Base-by-base conservation (phyloP, 306 rosid species). In the Acacia confusa region DNA sequence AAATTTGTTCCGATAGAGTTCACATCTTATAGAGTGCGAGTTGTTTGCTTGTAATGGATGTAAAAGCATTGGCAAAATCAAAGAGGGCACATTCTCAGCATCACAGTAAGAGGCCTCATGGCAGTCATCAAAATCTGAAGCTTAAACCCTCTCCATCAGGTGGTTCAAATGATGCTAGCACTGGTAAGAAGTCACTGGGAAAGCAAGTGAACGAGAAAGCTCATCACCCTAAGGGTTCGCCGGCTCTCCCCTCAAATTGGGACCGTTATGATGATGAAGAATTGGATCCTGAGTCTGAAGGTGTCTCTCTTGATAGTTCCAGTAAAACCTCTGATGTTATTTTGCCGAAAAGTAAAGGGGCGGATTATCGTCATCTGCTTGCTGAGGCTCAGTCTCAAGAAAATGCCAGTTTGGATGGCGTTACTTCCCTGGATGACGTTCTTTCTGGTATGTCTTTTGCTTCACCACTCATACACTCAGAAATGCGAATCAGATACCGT, bases 61-160 rank as follows among this genome's bases (percentile, higher is more conserved):
- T 89, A 24, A 92, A 94, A 82, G 72, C 92, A 43, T 78, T 94
- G 84, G 97, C 98, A 27, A 94, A 90, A 89, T 91, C 97, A 22
- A 94, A 94, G 88, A 84, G 97, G 82, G 90, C 90, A 63, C 98
- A 92, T 80, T 86, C 97, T 52, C 95, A 86, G 63, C 97, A 91
- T 30, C 98, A 86, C 41, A 86, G 78, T 81, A 91, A 84, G 85
- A 92, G 58, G 75, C 65, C 84, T 25, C 87, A 68, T 40, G 66
- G 43, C 0, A 17, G 16, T 20, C 89, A 87, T 40, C 81, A 84
- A 9, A 87, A 70, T 67, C 92, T 79, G 58, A 92, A 94, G 70
- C 79, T 70, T 25, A 91, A 87, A 75, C 10, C 86, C 45, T 81
- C 84, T 3, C 82, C 88, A 16, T 82, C 89, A 16, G 82, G 67